Evolutionary conservation across 768 basidiomycete species (phyloP), one percentile per base, ranked within the genome.

Genomic region (Exidia glandulosa): DNA sequence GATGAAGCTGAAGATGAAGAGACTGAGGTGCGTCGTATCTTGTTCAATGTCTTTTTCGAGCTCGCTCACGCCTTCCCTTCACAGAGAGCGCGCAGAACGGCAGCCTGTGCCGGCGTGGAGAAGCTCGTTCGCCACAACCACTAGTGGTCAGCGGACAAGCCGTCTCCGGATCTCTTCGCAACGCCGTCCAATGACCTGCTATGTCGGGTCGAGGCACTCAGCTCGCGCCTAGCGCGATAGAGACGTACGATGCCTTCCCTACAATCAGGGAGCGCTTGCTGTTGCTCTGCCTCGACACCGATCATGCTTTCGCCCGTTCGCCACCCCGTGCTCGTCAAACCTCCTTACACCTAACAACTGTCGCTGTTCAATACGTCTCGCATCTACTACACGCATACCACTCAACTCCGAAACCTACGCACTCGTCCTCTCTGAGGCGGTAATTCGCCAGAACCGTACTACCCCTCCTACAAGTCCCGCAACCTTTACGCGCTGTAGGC

Each of bases 81-180:
- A 41, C 60, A 62, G 57, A 63, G 52, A 60, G 54, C 29, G 13
- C 61, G 64, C 52, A 59, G 63, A 31, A 68, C 67, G n/a, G 61
- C 65, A 2, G 50, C 65, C 45, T 70, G 77, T 33, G 80, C 80
- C 16, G 79, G 79, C 32, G 75, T 81, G 34, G 80, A 81, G 74
- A 80, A 80, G 68, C 70, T 80, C 60, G 75, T 73, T 60, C 65
- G 77, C 61, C 78, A 79, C 66, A 74, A 74, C 65, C 61, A 68
- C 64, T n/a, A 47, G 41, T 45, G 41, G 41, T 45, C 19, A 13
- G 41, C 41, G 41, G 19, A 19, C 41, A 23, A 10, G 41, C 9
- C 16, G 6, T 45, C 23, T 45, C 41, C 2, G 41, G 16, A 19
- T 19, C 5, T 45, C 16, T n/a, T n/a, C n/a, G n/a, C n/a, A n/a